Conservation (phyloP, 2,329 filamentous ascomycete species). For the Allantophomopsis lycopodina region DNA sequence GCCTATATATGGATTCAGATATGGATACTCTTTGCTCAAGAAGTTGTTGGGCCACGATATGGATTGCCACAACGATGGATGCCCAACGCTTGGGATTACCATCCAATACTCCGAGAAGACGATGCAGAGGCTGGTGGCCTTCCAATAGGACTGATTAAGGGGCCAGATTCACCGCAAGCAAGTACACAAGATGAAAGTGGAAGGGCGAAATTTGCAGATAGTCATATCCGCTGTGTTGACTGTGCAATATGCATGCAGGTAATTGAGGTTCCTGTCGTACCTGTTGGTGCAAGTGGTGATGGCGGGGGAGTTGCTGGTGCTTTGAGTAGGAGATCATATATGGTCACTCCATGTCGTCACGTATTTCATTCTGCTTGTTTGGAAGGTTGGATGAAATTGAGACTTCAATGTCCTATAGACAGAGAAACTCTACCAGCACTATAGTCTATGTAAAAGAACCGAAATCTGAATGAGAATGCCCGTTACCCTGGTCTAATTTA, state of each 20-base stretch:
- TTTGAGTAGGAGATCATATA: slow-evolving; percentile 71
- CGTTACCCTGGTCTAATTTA: no score
- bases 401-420: slow-evolving; percentile 91
- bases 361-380: slow-evolving; percentile 88
- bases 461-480: no score
- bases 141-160: slow-evolving; percentile 56
- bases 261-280: slow-evolving; percentile 76
- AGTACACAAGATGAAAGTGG: slow-evolving; percentile 15
- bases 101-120: slow-evolving; percentile 76
- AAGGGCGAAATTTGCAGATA: slow-evolving; percentile 31
- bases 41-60: slow-evolving; percentile 78
- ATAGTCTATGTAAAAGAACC: slow-evolving; percentile 23
- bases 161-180: slow-evolving; percentile 11
- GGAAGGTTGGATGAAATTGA: slow-evolving; percentile 91
- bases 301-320: slow-evolving; percentile 47
- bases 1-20: slow-evolving; percentile 86
- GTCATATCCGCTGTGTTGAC: slow-evolving; percentile 46
- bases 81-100: slow-evolving; percentile 84
- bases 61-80: slow-evolving; percentile 58
- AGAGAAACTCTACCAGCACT: slow-evolving; percentile 77
- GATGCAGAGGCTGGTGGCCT: slow-evolving; percentile 66
- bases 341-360: slow-evolving; percentile 95
- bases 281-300: slow-evolving; percentile 26
- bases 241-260: slow-evolving; percentile 92
- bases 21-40: slow-evolving; percentile 64